Base-by-base conservation (phyloP, 805 yeast species). In the Kuraishia hungarica region DNA sequence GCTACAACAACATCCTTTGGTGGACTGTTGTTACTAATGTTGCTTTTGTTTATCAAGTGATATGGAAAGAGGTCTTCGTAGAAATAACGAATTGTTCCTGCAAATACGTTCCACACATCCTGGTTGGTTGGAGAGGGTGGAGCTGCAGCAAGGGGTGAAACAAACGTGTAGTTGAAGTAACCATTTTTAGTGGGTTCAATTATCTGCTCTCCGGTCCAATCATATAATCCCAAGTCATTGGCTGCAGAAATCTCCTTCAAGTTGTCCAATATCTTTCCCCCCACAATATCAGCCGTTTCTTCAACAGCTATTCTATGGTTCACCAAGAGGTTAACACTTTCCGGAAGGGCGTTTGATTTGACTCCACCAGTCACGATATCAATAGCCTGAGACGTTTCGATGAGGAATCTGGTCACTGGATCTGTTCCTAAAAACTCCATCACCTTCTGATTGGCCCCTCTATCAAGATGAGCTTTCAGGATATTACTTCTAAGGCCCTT, bases 281-380 rank as follows among this genome's bases (percentile, higher is more conserved):
- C 61, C 8, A 77, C 77, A 21, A 73, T 77, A 10, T 71, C 66
- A 1, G 78, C 72, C 26, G 76, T 68, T 23, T 83, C 76, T 58
- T 83, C 89, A 50, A 82, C 70, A 17, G 82, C 76, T 54, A 87
- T 74, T 63, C 96, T 75, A 62, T 86, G 86, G 68, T 89, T 87
- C 50, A 85, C 73, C 39, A 76, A 64, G 48, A 83, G 72, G 29
- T 69, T 67, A 2, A 80, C 80, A 24, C 73, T 67, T 64, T 87
- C 93, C 2, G 96, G 96, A 51, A 88, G 70, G 1, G 94, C 91
- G 63, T 88, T 88, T 24, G 84, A 76, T 68, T 88, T 88, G 56
- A 83, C 78, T 50, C 96, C 96, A 28, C 94, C 94, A 13, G 69
- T 64, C 57, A 89, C 74, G 23, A 84, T 75, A 62, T 86, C 90